Conservation (phyloP, 371 early-diverging fungal genomes). For the Entomophthora muscae region DNA sequence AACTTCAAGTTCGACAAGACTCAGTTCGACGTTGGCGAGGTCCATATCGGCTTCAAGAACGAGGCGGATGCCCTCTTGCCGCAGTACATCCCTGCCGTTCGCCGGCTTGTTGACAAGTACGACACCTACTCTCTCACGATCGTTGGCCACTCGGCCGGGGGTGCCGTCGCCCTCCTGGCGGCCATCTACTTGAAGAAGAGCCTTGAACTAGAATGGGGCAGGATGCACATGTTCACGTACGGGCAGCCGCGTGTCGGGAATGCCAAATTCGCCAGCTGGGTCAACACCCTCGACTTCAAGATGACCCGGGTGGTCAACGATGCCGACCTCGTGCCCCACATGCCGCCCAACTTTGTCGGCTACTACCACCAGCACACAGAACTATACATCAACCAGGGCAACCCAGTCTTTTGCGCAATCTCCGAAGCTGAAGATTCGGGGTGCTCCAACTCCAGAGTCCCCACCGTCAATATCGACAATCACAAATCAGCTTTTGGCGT, state of each 20-base stretch:
- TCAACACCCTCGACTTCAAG: slow-evolving; percentile 17
- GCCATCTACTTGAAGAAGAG: not conserved
- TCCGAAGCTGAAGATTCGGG: not conserved
- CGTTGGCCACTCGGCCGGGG: slow-evolving; percentile 12
- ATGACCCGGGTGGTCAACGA: slow-evolving; percentile 23
- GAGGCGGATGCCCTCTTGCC: slow-evolving; percentile 3
- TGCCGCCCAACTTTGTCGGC: slow-evolving; percentile 24
- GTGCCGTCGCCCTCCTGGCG: slow-evolving; percentile 1
- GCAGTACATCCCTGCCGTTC: not conserved
- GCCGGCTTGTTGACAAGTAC: slow-evolving; percentile 1
- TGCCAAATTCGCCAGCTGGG: slow-evolving; percentile 19
- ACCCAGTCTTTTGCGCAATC: not conserved
- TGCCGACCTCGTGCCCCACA: slow-evolving; percentile 28
- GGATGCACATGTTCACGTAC: slow-evolving; percentile 10
- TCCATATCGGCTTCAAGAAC: slow-evolving; percentile 7
- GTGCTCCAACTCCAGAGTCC: slow-evolving; percentile 1
- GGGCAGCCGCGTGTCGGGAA: slow-evolving; percentile 33
- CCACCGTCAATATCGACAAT: not conserved
- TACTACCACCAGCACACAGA: slow-evolving; percentile 25
- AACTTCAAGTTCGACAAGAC: slow-evolving; percentile 3
- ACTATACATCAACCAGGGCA: slow-evolving; percentile 18
- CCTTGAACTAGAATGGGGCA: not conserved
- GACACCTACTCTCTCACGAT: slow-evolving; percentile 7
- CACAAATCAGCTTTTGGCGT: slow-evolving; percentile 5
- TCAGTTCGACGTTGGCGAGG: not conserved